Evolutionary conservation across 2,329 filamentous ascomycete genomes (phyloP), one percentile per base, ranked within the genome.

Genomic region (Rhynchosporium agropyri): DNA sequence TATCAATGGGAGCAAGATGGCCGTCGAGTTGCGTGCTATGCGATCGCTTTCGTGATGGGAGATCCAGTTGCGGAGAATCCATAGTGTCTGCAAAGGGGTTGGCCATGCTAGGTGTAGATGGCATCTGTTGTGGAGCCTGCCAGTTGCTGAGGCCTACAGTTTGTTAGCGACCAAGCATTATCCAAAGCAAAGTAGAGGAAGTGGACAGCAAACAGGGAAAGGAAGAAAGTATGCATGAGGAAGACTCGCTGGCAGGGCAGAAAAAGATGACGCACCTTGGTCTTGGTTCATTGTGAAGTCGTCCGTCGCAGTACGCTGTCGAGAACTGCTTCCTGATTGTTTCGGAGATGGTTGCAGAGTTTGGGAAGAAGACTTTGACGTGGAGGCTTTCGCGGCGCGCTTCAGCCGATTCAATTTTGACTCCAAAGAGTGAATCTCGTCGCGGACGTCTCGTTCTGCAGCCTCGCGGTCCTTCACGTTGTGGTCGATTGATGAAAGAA

Each of bases 401-500:
- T 59, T 66, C 3, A 67, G 50, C 3, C 53, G 48, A 40, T 63
- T 62, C 29, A 70, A 29, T 51, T 67, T 31, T 13, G 38, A 63
- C 66, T 77, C 75, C 20, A 82, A 64, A 4, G 72, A 62, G 38
- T 77, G 75, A 42, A 72, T 73, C 36, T 73, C 54, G 20, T 66
- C 66, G 4, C 68, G 63, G 4, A 70, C 60, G n/a, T 73, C 66
- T 5, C 67, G 63, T 38, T 71, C 64, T 3, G 69, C 64, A 31
- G 71, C 66, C 28, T 72, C 70, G 33, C 71, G 68, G 26, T 74
- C 60, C 12, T 70, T 56, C 2, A 71, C 65, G 1, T 69, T 60
- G 51, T 73, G 65, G 45, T 70, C 67, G n/a, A 83, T 74, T 1
- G 80, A 82, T 7, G 70, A 66, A 3, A 83, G 72, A 26, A 83